Conservation (phyloP, 2,329 filamentous ascomycete genomes). For the Microcyclospora tardicrescens region DNA sequence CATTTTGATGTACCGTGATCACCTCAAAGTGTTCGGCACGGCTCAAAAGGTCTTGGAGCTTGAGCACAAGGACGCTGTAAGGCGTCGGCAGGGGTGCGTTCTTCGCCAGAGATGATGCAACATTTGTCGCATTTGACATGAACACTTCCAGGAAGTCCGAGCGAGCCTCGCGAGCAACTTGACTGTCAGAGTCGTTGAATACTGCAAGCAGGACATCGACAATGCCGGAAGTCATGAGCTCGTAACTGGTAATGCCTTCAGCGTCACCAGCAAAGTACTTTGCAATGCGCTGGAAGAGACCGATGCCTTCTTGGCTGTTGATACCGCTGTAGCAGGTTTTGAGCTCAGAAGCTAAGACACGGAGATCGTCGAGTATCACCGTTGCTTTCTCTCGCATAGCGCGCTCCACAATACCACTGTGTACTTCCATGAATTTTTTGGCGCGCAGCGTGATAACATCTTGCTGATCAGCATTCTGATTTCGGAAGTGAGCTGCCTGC, state of each 20-base stretch:
- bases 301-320: slow-evolving; percentile 35
- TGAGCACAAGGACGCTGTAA: slow-evolving; percentile 83
- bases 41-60: slow-evolving; percentile 90
- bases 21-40: slow-evolving; percentile 97
- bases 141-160: slow-evolving; percentile 83
- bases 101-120: slow-evolving; percentile 51
- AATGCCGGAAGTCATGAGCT: slow-evolving; percentile 79
- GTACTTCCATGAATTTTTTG: slow-evolving; percentile 68
- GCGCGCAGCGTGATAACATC: slow-evolving; percentile 64
- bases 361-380: slow-evolving; percentile 61
- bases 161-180: slow-evolving; percentile 47
- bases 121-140: slow-evolving; percentile 58
- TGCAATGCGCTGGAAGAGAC: slow-evolving; percentile 63
- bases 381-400: slow-evolving; percentile 66
- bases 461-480: slow-evolving; percentile 41
- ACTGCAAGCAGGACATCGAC: slow-evolving; percentile 72
- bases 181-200: slow-evolving; percentile 58
- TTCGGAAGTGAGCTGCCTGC: slow-evolving; percentile 26
- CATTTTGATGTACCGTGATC: slow-evolving; percentile 84
- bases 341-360: slow-evolving; percentile 58
- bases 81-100: slow-evolving; percentile 55
- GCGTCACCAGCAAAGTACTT: slow-evolving; percentile 81
- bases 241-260: slow-evolving; percentile 89
- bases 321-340: slow-evolving; percentile 51
- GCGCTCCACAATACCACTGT: slow-evolving; percentile 65